phyloP scores from a whole-genome alignment of 2,329 filamentous ascomycete species.

The Epicoccum sorghinum region DNA sequence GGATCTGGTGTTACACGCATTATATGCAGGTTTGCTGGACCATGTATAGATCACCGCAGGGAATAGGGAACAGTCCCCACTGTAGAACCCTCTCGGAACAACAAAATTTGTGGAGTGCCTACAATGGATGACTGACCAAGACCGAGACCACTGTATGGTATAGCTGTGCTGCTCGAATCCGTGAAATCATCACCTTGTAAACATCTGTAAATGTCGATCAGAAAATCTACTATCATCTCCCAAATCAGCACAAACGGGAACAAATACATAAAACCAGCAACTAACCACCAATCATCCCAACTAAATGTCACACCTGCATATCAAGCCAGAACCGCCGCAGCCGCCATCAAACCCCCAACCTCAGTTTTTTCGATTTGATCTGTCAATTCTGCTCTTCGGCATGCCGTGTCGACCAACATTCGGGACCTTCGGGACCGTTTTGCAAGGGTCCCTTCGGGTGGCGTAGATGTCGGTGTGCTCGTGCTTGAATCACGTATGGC shows the following conservation, averaged over 20 bases:
- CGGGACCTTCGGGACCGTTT: conserved; percentile 5
- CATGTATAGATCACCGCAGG: conserved; percentile 12
- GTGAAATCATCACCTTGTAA: neutral
- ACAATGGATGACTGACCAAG: neutral
- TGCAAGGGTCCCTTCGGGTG: conserved; percentile 15
- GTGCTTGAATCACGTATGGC: conserved; percentile 12
- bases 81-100: neutral
- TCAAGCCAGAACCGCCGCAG: conserved; percentile 21
- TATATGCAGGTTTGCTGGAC: conserved; percentile 1
- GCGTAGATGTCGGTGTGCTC: conserved; percentile 31
- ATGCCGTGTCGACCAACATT: conserved; percentile 20
- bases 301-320: neutral
- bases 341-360: conserved; percentile 15
- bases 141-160: neutral
- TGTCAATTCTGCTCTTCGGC: conserved; percentile 18
- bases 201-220: neutral
- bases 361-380: neutral
- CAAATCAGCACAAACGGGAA: no score
- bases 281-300: no score
- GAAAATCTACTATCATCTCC: neutral
- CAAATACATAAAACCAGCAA: neutral
- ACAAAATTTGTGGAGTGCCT: neutral
- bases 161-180: neutral
- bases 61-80: neutral
- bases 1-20: conserved; percentile 18